These are phyloP conservation scores for Mycena kentingensis DNA, from an alignment of 768 basidiomycete genomes.

Conservation along the genomic window DNA sequence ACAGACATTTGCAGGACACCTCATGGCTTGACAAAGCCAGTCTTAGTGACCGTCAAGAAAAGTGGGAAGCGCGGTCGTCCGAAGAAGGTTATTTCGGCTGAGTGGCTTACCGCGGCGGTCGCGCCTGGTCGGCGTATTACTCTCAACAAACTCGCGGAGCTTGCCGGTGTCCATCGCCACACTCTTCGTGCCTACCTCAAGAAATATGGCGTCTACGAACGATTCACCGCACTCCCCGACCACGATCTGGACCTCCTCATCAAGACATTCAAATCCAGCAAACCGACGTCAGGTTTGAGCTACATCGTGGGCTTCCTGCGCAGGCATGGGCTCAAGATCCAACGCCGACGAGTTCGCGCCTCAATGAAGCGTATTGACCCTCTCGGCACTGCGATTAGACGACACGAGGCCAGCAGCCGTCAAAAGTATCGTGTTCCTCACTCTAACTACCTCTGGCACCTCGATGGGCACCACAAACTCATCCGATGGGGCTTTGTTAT, in stretches of 20 bases:
- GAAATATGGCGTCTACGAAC: constrained; percentile 6
- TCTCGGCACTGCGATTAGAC: background rate
- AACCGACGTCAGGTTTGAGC: constrained; percentile 21
- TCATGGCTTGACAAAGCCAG: background rate
- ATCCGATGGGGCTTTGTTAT: constrained; percentile 31
- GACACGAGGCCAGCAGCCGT: background rate
- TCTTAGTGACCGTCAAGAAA: background rate
- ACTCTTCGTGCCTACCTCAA: constrained; percentile 20
- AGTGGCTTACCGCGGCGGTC: constrained; percentile 13
- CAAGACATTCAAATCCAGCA: constrained; percentile 1
- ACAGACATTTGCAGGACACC: background rate
- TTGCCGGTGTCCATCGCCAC: constrained; percentile 16
- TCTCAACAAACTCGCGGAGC: constrained; percentile 9
- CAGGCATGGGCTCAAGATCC: constrained; percentile 17
- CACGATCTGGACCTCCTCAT: constrained; percentile 21
- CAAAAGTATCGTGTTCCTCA: constrained; percentile 19
- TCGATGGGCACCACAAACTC: constrained; percentile 32
- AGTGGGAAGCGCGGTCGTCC: constrained; percentile 5
- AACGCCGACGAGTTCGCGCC: constrained; percentile 8
- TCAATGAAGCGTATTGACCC: constrained; percentile 15
- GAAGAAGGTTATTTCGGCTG: background rate
- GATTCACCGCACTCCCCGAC: constrained; percentile 20
- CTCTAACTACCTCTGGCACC: constrained; percentile 27
- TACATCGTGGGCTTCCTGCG: constrained; percentile 23
- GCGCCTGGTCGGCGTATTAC: constrained; percentile 10